Percentiles rank a stretch among this genome's conserved stretches.
These are phyloP conservation scores for Trichopus zeylanicus DNA, from an alignment of 116 monocot genomes.

Conservation along the genomic window DNA sequence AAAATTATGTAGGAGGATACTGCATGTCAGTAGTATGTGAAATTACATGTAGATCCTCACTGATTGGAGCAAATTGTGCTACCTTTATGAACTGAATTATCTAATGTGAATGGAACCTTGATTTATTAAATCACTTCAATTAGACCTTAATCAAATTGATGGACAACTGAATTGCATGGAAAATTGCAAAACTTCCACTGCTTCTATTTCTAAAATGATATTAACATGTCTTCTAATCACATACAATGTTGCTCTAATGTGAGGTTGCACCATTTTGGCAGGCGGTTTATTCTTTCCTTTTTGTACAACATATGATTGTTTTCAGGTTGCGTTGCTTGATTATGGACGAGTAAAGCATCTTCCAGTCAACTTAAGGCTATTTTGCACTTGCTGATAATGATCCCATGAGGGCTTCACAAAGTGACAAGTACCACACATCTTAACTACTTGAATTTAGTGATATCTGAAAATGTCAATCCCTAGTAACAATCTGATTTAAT, in stretches of 20 bases:
- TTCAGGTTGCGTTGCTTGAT: slow-evolving; percentile 91
- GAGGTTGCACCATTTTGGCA: background rate
- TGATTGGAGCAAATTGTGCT: too few relatives aligned
- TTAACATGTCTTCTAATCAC: too few relatives aligned
- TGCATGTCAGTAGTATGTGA: too few relatives aligned
- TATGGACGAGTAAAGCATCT: slow-evolving; percentile 95
- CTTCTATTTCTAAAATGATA: too few relatives aligned
- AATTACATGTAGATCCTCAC: too few relatives aligned
- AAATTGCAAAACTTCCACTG: too few relatives aligned
- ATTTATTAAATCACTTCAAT: too few relatives aligned
- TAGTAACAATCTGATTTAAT: background rate
- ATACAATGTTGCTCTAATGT: background rate
- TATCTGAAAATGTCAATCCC: background rate
- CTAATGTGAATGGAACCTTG: too few relatives aligned
- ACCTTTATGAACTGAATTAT: too few relatives aligned
- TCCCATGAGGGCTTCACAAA: slow-evolving; percentile 37
- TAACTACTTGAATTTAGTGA: background rate
- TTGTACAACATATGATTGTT: background rate
- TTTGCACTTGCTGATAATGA: slow-evolving; percentile 75
- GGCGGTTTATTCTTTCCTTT: background rate
- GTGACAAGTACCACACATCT: slow-evolving; percentile 54
- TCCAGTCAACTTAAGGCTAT: slow-evolving; percentile 67
- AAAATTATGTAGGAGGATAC: too few relatives aligned
- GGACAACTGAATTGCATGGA: too few relatives aligned
- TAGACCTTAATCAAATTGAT: too few relatives aligned